Evolutionary conservation across 108 stramenopile species (phyloP), one percentile per base, ranked within the genome.

Genomic region (Aurantiochytrium sp.): DNA sequence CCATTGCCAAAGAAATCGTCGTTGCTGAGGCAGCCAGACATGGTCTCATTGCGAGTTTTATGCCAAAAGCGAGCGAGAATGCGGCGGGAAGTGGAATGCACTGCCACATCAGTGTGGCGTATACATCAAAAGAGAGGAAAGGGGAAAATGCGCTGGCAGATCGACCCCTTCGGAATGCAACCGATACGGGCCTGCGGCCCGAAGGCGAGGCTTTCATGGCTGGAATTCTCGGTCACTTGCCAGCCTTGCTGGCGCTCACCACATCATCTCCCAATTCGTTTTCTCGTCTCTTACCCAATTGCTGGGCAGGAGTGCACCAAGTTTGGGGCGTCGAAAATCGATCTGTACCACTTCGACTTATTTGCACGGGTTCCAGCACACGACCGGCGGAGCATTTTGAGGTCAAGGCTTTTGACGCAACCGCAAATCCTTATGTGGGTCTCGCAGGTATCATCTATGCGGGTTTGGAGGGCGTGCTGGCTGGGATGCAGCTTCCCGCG

Each of bases 291-390:
- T 2, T 16, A 1, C 76, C 76, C 19, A 23, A 45, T 0, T 83
- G 49, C 76, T 83, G 76, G 76, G 76, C 28, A 12, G 76, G 76
- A 10, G 76, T 28, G 6, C 49, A 21, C 51, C n/a, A 23, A 23
- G 51, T 83, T 12, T 83, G 76, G 76, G 76, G 76, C 25, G n/a
- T 25, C 28, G 23, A 83, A 83, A 83, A 83, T 35, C 76, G 76
- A n/a, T 43, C 44, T 25, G 76, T 4, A 23, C 18, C 76, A 12
- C n/a, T 83, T 6, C 45, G 76, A 28, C 76, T 83, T 23, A 53
- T 83, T 12, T 12, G 14, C n/a, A 16, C 49, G 51, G 14, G 19
- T 47, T 43, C 6, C 76, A 23, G 28, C 23, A 53, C 3, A 6
- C 76, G 35, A 35, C 35, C 76, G 76, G 12, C 76, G 6, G 25